Conservation (phyloP, 2,329 filamentous ascomycete genomes). For the Beauveria brongniartii region DNA sequence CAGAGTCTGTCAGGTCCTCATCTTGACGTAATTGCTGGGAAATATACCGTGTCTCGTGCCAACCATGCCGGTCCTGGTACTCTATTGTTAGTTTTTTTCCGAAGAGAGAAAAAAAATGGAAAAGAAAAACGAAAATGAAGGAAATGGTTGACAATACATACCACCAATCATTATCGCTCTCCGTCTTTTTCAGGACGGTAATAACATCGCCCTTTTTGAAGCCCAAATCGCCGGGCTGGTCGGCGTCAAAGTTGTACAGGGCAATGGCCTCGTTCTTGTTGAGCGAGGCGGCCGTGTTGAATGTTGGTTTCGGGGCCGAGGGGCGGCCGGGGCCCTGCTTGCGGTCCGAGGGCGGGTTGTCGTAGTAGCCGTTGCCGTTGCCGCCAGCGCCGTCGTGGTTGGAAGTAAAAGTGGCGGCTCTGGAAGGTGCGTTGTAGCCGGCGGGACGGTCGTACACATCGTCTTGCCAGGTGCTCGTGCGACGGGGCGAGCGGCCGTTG, state of each 20-base stretch:
- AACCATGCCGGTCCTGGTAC: conserved; percentile 72
- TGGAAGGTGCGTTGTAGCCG: conserved; percentile 29
- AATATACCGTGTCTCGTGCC: conserved; percentile 85
- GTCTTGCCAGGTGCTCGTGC: conserved; percentile 67
- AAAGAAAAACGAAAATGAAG: not conserved
- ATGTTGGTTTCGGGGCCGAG: conserved; percentile 82
- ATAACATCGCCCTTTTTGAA: conserved; percentile 98
- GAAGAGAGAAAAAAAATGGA: not conserved
- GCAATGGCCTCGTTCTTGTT: conserved; percentile 79
- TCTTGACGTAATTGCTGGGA: conserved; percentile 71
- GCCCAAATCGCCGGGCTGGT: conserved; percentile 82
- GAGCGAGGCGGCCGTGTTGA: conserved; percentile 49
- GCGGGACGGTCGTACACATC: conserved; percentile 60
- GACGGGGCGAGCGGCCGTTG: conserved; percentile 44
- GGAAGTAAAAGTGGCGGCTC: conserved; percentile 45
- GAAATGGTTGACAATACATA: conserved; percentile 32
- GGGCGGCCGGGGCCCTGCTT: conserved; percentile 63
- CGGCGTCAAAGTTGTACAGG: conserved; percentile 87
- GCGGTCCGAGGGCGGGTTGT: conserved; percentile 33
- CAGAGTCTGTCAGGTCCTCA: conserved; percentile 26
- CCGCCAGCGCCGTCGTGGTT: conserved; percentile 36
- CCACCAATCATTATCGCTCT: conserved; percentile 95
- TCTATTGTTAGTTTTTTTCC: conserved; percentile 6
- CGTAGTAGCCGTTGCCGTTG: conserved; percentile 46
- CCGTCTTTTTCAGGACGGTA: conserved; percentile 87